Evolutionary conservation across 805 yeast species (phyloP).

Genomic region (Pichia gijzeniarum): DNA sequence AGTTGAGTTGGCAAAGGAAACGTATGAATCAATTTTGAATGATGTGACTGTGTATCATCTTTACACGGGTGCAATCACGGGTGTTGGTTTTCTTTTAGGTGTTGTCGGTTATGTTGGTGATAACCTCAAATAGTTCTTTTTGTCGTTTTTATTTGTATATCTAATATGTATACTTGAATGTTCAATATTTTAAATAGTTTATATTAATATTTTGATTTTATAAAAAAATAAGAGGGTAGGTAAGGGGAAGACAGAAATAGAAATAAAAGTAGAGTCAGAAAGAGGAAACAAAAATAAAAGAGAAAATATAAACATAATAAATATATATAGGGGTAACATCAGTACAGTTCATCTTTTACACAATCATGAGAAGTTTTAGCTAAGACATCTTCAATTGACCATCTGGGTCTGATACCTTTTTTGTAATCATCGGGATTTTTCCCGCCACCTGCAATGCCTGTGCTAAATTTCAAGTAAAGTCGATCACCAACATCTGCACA

Average conservation of each 20-base stretch:
- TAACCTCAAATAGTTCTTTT: slow-evolving; percentile 15
- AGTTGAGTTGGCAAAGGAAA: slow-evolving; percentile 35
- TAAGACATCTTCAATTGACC: slow-evolving; percentile 73
- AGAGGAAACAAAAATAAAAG: neutral
- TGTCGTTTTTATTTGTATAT: neutral
- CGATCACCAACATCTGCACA: slow-evolving; percentile 75
- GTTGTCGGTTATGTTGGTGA: slow-evolving; percentile 57
- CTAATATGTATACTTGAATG: too few species aligned
- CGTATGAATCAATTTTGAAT: slow-evolving; percentile 29
- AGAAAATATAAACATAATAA: too few species aligned
- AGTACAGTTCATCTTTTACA: slow-evolving; percentile 20
- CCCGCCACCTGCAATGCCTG: slow-evolving; percentile 66
- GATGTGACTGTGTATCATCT: slow-evolving; percentile 33
- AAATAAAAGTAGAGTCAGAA: too few species aligned
- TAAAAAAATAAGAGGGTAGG: too few species aligned
- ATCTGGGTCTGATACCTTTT: slow-evolving; percentile 56
- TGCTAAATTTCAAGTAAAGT: slow-evolving; percentile 66
- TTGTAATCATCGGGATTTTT: slow-evolving; percentile 47
- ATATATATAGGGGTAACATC: neutral
- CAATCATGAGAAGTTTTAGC: slow-evolving; percentile 66
- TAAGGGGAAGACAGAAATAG: too few species aligned
- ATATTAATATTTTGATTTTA: too few species aligned
- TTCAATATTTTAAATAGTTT: too few species aligned
- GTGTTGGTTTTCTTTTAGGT: slow-evolving; percentile 42
- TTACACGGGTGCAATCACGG: slow-evolving; percentile 37